A percentile compares a stretch with the other conserved stretches of the same genome.
Evolutionary conservation across 352 stramenopile species (phyloP).

Genomic region (Pseudoperonospora humuli): DNA sequence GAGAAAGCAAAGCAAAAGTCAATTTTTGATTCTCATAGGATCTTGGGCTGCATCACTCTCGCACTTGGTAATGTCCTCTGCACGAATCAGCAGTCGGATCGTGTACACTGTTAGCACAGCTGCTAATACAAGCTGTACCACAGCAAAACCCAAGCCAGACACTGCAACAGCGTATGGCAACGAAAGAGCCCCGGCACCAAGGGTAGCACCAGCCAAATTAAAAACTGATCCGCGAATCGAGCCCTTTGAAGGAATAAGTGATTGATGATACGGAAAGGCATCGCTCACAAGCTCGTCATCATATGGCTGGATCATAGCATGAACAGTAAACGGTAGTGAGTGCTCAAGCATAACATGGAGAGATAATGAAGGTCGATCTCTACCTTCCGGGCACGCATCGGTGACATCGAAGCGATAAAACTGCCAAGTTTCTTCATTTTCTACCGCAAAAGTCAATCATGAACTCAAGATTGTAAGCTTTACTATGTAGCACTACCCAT

Average conservation of each 20-base stretch:
- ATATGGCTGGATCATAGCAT: slow-evolving; percentile 10
- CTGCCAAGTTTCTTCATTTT: slow-evolving; percentile 66
- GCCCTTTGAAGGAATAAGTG: slow-evolving; percentile 70
- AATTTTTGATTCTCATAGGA: neutral
- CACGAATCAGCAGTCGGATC: slow-evolving; percentile 74
- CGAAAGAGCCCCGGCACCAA: slow-evolving; percentile 68
- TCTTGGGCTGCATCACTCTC: slow-evolving; percentile 2
- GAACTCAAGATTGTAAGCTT: slow-evolving; percentile 6
- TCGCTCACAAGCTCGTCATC: slow-evolving; percentile 46
- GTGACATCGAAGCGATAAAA: slow-evolving; percentile 67
- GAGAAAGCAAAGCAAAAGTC: neutral
- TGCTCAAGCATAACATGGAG: neutral
- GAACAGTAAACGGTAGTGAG: neutral
- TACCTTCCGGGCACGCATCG: slow-evolving; percentile 42
- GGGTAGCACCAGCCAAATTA: slow-evolving; percentile 73
- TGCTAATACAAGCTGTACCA: slow-evolving; percentile 61
- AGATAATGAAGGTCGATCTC: neutral
- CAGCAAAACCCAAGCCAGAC: slow-evolving; percentile 67
- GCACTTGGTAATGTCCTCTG: slow-evolving; percentile 72
- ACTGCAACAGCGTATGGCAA: slow-evolving; percentile 76
- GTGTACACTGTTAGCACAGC: slow-evolving; percentile 74
- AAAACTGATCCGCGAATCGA: slow-evolving; percentile 82
- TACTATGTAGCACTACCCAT: neutral
- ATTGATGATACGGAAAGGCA: slow-evolving; percentile 69
- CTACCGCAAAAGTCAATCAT: slow-evolving; percentile 10